Base-by-base conservation (phyloP, 805 yeast genomes). In the Barnettozyma pratensis region DNA sequence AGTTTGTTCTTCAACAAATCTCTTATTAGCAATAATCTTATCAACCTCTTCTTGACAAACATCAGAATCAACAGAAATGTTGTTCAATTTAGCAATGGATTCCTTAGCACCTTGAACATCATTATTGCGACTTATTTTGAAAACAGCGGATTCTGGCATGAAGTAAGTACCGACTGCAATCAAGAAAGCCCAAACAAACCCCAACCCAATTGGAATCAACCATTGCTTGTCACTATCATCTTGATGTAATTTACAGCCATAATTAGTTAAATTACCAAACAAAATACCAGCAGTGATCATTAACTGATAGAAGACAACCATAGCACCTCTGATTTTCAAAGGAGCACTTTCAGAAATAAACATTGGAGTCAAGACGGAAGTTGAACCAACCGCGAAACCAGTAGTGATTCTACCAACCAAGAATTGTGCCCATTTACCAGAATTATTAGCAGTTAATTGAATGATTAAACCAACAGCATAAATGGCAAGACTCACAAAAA, bases 351-450 rank as follows among this genome's bases (percentile, higher is more conserved):
- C 91, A 41, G 84, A 73, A 57, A 83, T 81, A 63, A 83, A 79
- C 69, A 87, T 71, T 39, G 95, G 92, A 32, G 85, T 86, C 49
- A 84, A 72, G 39, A 90, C 88, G 19, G 92, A 79, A 29, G 87
- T 74, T 45, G 80, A 77, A 54, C 96, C 96, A 51, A 87, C 86
- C 44, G 89, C 87, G 9, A 85, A 56, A 44, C 96, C 96, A 26
- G 88, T 78, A 45, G 85, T 63, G 39, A 72, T 74, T 69, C 89
- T 74, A 42, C 88, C 88, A 56, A 81, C 69, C 54, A 80, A 73
- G 58, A 77, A 74, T 64, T 83, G 88, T 59, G 74, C 76, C 88
- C 88, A 83, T 31, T 69, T 65, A 39, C 63, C 49, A 31, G 55
- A 37, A 6, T 39, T 14, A 6, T 54, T 54, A 9, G 86, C 71